These are phyloP conservation scores for Alternaria angustiovoidea DNA, from an alignment of 2,329 filamentous ascomycete species.

Conservation along the genomic window DNA sequence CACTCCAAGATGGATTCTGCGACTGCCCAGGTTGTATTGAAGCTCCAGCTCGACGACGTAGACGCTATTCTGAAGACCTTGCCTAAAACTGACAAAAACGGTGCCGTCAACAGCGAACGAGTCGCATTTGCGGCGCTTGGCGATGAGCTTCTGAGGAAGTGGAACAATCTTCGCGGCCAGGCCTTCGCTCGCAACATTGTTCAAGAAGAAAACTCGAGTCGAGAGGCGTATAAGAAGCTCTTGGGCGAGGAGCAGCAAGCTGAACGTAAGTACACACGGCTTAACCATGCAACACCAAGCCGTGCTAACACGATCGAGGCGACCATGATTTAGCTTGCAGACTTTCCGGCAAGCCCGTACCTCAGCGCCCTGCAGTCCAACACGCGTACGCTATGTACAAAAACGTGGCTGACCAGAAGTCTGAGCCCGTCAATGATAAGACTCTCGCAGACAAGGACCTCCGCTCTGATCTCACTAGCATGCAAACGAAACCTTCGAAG, in stretches of 20 bases:
- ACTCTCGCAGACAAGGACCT: neutral
- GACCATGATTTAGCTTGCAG: conserved; percentile 23
- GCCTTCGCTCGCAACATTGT: neutral
- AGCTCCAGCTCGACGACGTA: conserved; percentile 23
- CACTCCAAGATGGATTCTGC: neutral
- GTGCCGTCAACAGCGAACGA: conserved; percentile 2
- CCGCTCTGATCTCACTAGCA: neutral
- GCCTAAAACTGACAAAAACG: neutral
- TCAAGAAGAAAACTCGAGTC: neutral
- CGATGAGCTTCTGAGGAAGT: neutral
- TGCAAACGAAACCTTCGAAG: neutral
- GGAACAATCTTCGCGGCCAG: neutral
- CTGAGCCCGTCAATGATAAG: neutral
- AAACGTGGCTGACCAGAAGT: neutral
- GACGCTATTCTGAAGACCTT: conserved; percentile 13
- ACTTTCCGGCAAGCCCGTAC: conserved; percentile 8
- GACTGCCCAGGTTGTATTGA: conserved; percentile 13
- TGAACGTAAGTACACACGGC: neutral
- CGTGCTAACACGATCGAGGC: conserved; percentile 4
- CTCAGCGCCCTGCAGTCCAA: neutral
- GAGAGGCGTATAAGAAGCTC: neutral
- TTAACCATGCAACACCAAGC: no score
- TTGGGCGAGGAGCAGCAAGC: neutral
- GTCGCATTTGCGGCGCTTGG: neutral
- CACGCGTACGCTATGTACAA: neutral